phyloP scores from a whole-genome alignment of 2,329 filamentous ascomycete genomes.

The Sphaerulina populicola region DNA sequence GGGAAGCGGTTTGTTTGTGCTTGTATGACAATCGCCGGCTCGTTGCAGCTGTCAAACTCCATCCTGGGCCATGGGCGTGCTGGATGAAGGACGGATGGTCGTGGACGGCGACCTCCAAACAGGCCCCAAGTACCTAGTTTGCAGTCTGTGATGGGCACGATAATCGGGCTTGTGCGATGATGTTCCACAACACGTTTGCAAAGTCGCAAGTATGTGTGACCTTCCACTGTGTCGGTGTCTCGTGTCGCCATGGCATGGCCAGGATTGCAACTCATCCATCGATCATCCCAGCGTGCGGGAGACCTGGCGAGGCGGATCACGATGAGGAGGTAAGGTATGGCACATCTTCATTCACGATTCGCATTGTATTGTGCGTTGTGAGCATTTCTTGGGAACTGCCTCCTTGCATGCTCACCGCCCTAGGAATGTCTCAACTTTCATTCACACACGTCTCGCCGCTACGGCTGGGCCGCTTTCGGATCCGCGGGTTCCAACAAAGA shows the following conservation, averaged over 20 bases:
- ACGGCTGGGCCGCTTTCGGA: slow-evolving; percentile 30
- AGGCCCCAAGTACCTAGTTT: slow-evolving; percentile 1
- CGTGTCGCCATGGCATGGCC: slow-evolving; percentile 25
- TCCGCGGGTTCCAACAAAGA: slow-evolving; percentile 29
- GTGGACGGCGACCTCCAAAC: slow-evolving; percentile 12
- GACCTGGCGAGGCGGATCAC: slow-evolving; percentile 2
- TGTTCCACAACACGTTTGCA: slow-evolving; percentile 26
- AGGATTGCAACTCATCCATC: slow-evolving; percentile 14
- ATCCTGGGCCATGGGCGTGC: slow-evolving; percentile 4
- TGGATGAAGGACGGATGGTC: background rate
- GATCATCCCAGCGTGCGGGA: slow-evolving; percentile 1
- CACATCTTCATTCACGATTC: slow-evolving; percentile 20
- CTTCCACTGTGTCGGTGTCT: slow-evolving; percentile 19
- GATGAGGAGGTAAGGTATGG: slow-evolving; percentile 13
- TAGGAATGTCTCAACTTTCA: slow-evolving; percentile 30
- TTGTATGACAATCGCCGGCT: no score
- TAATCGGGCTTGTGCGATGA: slow-evolving; percentile 14
- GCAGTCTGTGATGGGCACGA: slow-evolving; percentile 17
- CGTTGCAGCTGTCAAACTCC: no score
- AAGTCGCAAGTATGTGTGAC: slow-evolving; percentile 26
- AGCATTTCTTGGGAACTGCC: slow-evolving; percentile 25
- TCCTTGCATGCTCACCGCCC: slow-evolving; percentile 21
- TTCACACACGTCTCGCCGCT: slow-evolving; percentile 24
- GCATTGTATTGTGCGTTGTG: slow-evolving; percentile 20
- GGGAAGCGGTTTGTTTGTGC: no score